These are phyloP conservation scores for Pisolithus tinctorius DNA, from an alignment of 768 basidiomycete species.

Conservation along the genomic window DNA sequence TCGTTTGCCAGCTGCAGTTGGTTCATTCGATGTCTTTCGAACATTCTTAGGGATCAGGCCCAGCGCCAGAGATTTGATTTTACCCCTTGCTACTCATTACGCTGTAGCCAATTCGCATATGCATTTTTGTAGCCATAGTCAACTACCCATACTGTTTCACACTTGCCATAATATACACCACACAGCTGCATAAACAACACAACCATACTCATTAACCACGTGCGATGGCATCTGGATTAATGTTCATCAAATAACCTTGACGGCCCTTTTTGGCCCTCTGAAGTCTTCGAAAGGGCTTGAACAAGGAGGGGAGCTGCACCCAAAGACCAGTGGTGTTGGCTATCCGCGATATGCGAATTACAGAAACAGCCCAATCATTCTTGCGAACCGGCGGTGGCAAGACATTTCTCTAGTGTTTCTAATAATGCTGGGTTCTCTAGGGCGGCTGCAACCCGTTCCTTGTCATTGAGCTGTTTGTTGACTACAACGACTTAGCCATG, in stretches of 20 bases:
- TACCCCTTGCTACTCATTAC: neutral
- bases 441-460: slow-evolving; percentile 95
- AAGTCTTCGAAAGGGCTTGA: neutral
- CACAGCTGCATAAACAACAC: slow-evolving; percentile 9
- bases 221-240: no score
- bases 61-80: neutral
- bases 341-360: no score
- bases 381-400: slow-evolving; percentile 32
- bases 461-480: slow-evolving; percentile 98
- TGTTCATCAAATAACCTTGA: no score
- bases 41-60: no score
- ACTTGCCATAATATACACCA: slow-evolving; percentile 5
- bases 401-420: slow-evolving; percentile 79
- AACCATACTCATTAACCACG: slow-evolving; percentile 5
- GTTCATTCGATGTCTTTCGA: no score
- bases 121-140: slow-evolving; percentile 3
- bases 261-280: no score
- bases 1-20: neutral
- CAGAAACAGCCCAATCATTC: neutral
- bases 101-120: slow-evolving; percentile 5
- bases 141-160: slow-evolving; percentile 1
- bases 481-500: slow-evolving; percentile 41
- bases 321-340: neutral
- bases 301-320: neutral
- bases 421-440: slow-evolving; percentile 86